These are phyloP conservation scores for Saturnispora hagleri DNA, from an alignment of 805 yeast species.

Conservation along the genomic window DNA sequence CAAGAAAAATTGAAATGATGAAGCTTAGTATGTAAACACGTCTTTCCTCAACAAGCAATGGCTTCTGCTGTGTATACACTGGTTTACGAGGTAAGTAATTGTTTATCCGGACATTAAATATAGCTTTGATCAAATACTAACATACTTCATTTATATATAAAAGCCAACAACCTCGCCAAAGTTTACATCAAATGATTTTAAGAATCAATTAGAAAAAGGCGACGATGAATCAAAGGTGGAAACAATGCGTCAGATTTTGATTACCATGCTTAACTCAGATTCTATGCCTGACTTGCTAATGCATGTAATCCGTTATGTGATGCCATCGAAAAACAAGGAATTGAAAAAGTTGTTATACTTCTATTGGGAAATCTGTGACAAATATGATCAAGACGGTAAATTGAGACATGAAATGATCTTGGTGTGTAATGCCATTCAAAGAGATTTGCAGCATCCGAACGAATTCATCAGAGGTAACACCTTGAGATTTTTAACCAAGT, in stretches of 20 bases:
- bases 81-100: conserved; percentile 48
- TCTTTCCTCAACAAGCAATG: conserved; percentile 14
- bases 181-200: conserved; percentile 63
- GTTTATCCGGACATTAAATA: not conserved
- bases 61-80: conserved; percentile 56
- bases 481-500: conserved; percentile 79
- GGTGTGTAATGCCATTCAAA: conserved; percentile 95
- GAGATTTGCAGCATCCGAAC: conserved; percentile 96
- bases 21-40: not conserved
- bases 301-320: conserved; percentile 94
- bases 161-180: conserved; percentile 53
- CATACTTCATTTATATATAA: not conserved
- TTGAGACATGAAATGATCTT: conserved; percentile 97
- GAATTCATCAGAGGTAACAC: conserved; percentile 96
- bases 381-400: conserved; percentile 78
- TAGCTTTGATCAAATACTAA: conserved; percentile 7
- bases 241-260: conserved; percentile 81
- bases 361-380: conserved; percentile 98
- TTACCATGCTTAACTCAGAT: conserved; percentile 85
- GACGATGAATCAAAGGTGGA: conserved; percentile 79
- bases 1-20: not conserved
- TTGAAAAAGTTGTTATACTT: conserved; percentile 87
- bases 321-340: conserved; percentile 90
- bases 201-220: conserved; percentile 74
- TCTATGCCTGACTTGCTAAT: conserved; percentile 86